Evolutionary conservation across 208 protist species (phyloP).

Genomic region (Porcisia hertigi): DNA sequence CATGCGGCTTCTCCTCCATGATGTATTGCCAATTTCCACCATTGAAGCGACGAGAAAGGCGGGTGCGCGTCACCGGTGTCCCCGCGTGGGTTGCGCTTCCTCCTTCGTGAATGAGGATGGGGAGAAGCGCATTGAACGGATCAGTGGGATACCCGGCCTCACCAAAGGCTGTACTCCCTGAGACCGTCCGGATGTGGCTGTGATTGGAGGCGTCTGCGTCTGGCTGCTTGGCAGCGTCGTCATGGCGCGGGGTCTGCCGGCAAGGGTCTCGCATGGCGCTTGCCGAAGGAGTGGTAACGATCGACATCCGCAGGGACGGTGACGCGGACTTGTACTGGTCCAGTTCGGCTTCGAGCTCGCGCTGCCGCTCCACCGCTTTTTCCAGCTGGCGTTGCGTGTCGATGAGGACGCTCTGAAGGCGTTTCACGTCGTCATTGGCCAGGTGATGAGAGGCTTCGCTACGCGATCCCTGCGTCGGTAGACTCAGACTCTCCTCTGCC

Average conservation of each 20-base stretch:
- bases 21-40: constrained; percentile 61
- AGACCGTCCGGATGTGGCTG: not conserved
- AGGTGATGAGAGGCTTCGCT: not conserved
- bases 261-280: not conserved
- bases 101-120: not conserved
- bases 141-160: not conserved
- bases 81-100: not conserved
- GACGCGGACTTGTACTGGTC: not conserved
- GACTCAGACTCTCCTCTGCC: not conserved
- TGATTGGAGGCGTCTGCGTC: constrained; percentile 8
- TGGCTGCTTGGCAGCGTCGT: constrained; percentile 13
- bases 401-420: constrained; percentile 5
- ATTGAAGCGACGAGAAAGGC: constrained; percentile 36
- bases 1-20: constrained; percentile 48
- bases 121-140: constrained; percentile 1
- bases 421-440: constrained; percentile 4
- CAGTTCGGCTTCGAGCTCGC: constrained; percentile 8
- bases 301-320: not conserved
- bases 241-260: constrained; percentile 18
- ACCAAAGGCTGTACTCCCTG: not conserved
- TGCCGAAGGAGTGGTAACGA: not conserved
- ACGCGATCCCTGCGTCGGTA: not conserved
- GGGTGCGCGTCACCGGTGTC: constrained; percentile 15
- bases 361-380: constrained; percentile 9
- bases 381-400: constrained; percentile 9